Conservation (phyloP, 2,329 filamentous ascomycete species). For the Sclerotinia sclerotiorum region DNA sequence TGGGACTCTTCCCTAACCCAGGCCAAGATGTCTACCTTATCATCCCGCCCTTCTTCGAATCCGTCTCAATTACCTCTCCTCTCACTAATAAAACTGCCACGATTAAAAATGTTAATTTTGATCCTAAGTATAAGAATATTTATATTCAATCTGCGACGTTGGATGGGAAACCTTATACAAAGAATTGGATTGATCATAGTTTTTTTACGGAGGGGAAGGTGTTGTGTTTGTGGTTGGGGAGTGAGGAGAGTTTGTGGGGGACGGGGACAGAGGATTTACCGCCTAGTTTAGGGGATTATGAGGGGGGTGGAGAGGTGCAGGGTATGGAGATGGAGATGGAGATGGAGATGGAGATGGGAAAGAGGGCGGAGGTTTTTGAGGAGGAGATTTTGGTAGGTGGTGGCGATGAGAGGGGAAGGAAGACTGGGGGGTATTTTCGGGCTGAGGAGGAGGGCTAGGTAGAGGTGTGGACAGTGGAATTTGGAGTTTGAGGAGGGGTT, state of each 20-base stretch:
- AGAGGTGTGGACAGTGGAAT: too few relatives aligned
- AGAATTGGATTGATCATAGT: slow-evolving; percentile 67
- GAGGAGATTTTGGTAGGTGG: slow-evolving; percentile 17
- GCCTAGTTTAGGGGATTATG: slow-evolving; percentile 48
- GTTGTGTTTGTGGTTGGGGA: slow-evolving; percentile 61
- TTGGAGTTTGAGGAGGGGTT: background rate
- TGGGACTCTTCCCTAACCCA: slow-evolving; percentile 62
- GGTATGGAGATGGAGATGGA: background rate
- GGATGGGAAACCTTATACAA: slow-evolving; percentile 59
- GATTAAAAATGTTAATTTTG: slow-evolving; percentile 62
- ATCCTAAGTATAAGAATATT: slow-evolving; percentile 55
- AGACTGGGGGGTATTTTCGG: slow-evolving; percentile 34
- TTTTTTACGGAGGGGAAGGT: slow-evolving; percentile 67
- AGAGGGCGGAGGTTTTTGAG: slow-evolving; percentile 30
- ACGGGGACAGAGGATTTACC: slow-evolving; percentile 59
- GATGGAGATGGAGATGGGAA: slow-evolving; percentile 9
- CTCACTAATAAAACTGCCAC: slow-evolving; percentile 60
- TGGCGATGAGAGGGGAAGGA: slow-evolving; percentile 23
- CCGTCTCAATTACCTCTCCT: slow-evolving; percentile 56
- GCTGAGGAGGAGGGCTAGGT: slow-evolving; percentile 22
- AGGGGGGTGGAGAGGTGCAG: slow-evolving; percentile 16
- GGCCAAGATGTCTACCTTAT: slow-evolving; percentile 71
- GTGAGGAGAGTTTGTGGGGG: slow-evolving; percentile 63
- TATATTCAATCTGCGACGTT: slow-evolving; percentile 66
- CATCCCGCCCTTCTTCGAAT: slow-evolving; percentile 64